Evolutionary conservation across 192 early-diverging fungal genomes (phyloP).

Genomic region (Rhizoclosmatium globosum): DNA sequence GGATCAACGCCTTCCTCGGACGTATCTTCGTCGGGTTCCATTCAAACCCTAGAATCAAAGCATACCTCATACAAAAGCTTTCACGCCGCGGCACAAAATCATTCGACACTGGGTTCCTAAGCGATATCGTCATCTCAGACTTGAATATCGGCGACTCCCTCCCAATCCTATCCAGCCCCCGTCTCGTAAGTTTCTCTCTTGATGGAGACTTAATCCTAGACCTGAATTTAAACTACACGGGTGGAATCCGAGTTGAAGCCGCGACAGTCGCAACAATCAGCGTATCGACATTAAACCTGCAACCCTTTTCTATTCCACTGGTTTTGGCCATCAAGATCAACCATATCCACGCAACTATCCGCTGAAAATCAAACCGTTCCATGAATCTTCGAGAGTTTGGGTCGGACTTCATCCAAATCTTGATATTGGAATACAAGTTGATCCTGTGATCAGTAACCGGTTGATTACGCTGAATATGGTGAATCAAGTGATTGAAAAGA

Average conservation of each 20-base stretch:
- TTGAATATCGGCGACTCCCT: conserved; percentile 80
- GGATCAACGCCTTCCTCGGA: conserved; percentile 89
- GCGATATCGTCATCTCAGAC: conserved; percentile 79
- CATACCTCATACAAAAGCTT: conserved; percentile 50
- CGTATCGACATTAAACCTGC: conserved; percentile 62
- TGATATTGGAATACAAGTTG: conserved; percentile 54
- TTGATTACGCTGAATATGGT: conserved; percentile 80
- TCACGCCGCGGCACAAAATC: conserved; percentile 43
- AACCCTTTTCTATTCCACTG: conserved; percentile 77
- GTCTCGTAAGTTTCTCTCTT: conserved; percentile 73
- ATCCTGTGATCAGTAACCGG: conserved; percentile 85
- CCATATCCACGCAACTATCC: conserved; percentile 75
- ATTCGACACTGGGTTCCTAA: conserved; percentile 1
- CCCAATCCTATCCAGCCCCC: conserved; percentile 80
- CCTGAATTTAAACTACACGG: conserved; percentile 78
- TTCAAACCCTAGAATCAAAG: conserved; percentile 48
- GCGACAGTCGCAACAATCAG: conserved; percentile 69
- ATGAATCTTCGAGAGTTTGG: conserved; percentile 83
- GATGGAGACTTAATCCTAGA: conserved; percentile 79
- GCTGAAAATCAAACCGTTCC: conserved; percentile 80
- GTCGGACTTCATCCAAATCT: conserved; percentile 76
- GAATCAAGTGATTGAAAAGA: conserved; percentile 85
- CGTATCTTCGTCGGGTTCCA: conserved; percentile 77
- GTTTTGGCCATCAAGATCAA: conserved; percentile 80
- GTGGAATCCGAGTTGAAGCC: conserved; percentile 79